A percentile compares a stretch with the other conserved stretches of the same genome.
These are phyloP conservation scores for Pluteus cervinus DNA, from an alignment of 768 basidiomycete species.

Conservation along the genomic window DNA sequence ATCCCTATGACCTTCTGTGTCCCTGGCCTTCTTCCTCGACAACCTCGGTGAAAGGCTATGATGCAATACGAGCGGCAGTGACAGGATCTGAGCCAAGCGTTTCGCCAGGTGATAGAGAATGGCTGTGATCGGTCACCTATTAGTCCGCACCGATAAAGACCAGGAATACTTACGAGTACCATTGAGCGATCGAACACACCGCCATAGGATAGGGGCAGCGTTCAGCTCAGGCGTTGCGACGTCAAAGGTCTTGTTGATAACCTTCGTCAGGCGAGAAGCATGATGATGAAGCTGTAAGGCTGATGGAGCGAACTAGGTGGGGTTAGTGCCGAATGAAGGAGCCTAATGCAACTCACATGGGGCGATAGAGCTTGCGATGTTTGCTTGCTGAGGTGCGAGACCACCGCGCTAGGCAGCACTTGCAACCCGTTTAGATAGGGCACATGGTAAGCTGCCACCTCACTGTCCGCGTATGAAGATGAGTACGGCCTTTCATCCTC, in stretches of 20 bases:
- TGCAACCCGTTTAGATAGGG: constrained; percentile 76
- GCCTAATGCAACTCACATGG: constrained; percentile 38
- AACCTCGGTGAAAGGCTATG: constrained; percentile 42
- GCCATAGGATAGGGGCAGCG: constrained; percentile 73
- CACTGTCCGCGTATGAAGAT: constrained; percentile 31
- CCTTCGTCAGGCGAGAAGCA: constrained; percentile 56
- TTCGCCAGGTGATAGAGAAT: constrained; percentile 61
- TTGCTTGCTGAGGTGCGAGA: constrained; percentile 67
- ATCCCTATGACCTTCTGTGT: constrained; percentile 41
- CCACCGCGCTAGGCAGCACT: constrained; percentile 55
- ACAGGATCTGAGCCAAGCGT: constrained; percentile 46
- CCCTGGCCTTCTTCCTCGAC: constrained; percentile 24
- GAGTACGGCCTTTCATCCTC: constrained; percentile 2
- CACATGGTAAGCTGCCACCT: constrained; percentile 69
- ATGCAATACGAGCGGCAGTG: constrained; percentile 57
- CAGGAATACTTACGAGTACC: constrained; percentile 61
- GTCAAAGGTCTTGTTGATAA: constrained; percentile 45
- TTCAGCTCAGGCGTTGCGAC: constrained; percentile 72
- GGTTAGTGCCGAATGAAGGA: not conserved
- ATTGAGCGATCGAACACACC: constrained; percentile 56
- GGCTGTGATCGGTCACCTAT: constrained; percentile 32
- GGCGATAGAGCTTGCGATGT: constrained; percentile 64
- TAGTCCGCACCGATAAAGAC: not conserved
- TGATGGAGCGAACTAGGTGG: constrained; percentile 56
- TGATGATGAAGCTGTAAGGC: constrained; percentile 51